These are phyloP conservation scores for Cerioporus squamosus DNA, from an alignment of 1,284 basidiomycete genomes.

Conservation along the genomic window DNA sequence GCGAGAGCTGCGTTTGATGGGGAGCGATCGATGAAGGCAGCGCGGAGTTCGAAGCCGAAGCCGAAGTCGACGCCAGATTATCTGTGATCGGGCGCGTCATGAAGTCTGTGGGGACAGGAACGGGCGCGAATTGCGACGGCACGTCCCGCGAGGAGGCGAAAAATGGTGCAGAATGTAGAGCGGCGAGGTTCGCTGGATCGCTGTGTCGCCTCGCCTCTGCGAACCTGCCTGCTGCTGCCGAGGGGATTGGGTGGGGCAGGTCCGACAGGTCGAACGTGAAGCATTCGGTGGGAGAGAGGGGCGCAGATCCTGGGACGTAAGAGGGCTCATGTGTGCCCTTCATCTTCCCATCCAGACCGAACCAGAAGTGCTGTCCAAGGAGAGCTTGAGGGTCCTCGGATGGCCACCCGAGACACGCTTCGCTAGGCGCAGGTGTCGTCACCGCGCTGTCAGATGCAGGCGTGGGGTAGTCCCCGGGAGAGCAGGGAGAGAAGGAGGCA, in stretches of 20 bases:
- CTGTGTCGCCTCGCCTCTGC: slow-evolving; percentile 21
- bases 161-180: slow-evolving; percentile 16
- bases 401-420: slow-evolving; percentile 13
- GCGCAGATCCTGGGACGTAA: slow-evolving; percentile 26
- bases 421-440: slow-evolving; percentile 24
- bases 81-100: slow-evolving; percentile 23
- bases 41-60: slow-evolving; percentile 7
- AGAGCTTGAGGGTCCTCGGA: slow-evolving; percentile 13
- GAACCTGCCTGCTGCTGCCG: background rate
- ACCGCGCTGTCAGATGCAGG: slow-evolving; percentile 21
- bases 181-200: slow-evolving; percentile 22
- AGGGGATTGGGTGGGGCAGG: slow-evolving; percentile 1
- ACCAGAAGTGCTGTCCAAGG: slow-evolving; percentile 10
- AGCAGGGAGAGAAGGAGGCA: slow-evolving; percentile 9
- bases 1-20: slow-evolving; percentile 21
- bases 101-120: slow-evolving; percentile 7
- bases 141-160: slow-evolving; percentile 11
- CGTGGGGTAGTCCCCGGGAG: slow-evolving; percentile 18
- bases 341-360: slow-evolving; percentile 14
- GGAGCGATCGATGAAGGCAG: slow-evolving; percentile 25
- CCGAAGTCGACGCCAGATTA: slow-evolving; percentile 16
- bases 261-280: slow-evolving; percentile 10
- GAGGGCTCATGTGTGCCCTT: slow-evolving; percentile 9
- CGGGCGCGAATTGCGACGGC: slow-evolving; percentile 7
- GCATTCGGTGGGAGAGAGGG: slow-evolving; percentile 12